Evolutionary conservation across 2,329 filamentous ascomycete genomes (phyloP).

Genomic region (Colletotrichum nymphaeae): DNA sequence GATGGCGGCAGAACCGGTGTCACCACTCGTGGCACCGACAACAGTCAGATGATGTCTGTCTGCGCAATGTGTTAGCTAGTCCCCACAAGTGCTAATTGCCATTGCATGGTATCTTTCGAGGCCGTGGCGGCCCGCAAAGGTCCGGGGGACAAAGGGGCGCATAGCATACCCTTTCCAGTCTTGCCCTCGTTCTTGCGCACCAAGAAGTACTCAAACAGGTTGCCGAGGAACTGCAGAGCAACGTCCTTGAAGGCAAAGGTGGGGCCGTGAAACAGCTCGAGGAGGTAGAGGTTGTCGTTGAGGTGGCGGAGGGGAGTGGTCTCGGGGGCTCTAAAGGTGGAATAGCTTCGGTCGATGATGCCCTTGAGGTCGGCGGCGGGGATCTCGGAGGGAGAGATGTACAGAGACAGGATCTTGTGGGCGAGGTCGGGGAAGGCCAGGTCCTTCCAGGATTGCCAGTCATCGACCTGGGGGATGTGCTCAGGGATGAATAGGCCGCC

Average conservation of each 20-base stretch:
- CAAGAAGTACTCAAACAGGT: constrained; percentile 92
- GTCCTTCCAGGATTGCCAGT: constrained; percentile 82
- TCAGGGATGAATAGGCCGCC: constrained; percentile 92
- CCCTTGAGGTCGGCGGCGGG: constrained; percentile 81
- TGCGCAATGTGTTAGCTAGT: constrained; percentile 46
- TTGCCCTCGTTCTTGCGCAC: constrained; percentile 78
- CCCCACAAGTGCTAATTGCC: background rate
- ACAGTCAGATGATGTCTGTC: constrained; percentile 86
- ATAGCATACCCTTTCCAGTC: constrained; percentile 61
- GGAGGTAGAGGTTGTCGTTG: constrained; percentile 81
- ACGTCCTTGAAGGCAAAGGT: constrained; percentile 97
- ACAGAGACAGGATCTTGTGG: constrained; percentile 86
- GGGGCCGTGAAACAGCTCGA: constrained; percentile 96
- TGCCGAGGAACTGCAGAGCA: constrained; percentile 91
- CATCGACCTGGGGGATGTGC: constrained; percentile 73
- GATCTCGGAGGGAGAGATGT: constrained; percentile 87
- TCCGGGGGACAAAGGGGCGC: background rate
- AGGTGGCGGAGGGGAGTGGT: constrained; percentile 85
- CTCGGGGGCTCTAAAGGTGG: constrained; percentile 85
- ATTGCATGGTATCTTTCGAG: background rate
- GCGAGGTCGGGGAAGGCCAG: constrained; percentile 85
- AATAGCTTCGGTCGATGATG: constrained; percentile 87
- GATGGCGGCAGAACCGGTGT: constrained; percentile 94
- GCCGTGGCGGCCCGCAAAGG: background rate
- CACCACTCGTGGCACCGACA: constrained; percentile 87